Conservation (phyloP, 805 yeast species). For the Sugiyamaella chiloensis region DNA sequence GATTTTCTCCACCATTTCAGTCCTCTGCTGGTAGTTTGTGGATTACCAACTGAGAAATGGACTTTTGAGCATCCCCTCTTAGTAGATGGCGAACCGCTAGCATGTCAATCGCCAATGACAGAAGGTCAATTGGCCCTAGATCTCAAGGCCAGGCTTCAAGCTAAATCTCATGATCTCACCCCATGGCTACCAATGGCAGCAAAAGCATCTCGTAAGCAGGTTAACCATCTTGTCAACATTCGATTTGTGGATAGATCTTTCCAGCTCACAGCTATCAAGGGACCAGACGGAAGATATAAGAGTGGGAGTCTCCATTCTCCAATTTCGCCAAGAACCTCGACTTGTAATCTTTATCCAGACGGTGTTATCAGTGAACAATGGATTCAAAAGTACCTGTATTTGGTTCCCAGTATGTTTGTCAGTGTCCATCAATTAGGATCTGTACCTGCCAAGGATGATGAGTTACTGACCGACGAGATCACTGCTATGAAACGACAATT, state of each 20-base stretch:
- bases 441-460: conserved; percentile 30
- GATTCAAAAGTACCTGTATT: conserved; percentile 50
- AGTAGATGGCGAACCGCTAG: conserved; percentile 13
- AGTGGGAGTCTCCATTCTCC: conserved; percentile 29
- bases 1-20: conserved; percentile 20
- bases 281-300: conserved; percentile 7
- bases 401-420: conserved; percentile 47
- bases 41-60: conserved; percentile 2
- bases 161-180: conserved; percentile 17
- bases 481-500: conserved; percentile 19
- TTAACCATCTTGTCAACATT: conserved; percentile 19
- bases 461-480: conserved; percentile 24
- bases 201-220: conserved; percentile 18
- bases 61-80: conserved; percentile 18
- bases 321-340: conserved; percentile 46
- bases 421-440: conserved; percentile 40
- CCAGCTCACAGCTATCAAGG: conserved; percentile 9
- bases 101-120: neutral
- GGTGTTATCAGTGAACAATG: conserved; percentile 47
- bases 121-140: conserved; percentile 16
- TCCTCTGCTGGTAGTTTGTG: conserved; percentile 21
- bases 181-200: conserved; percentile 21
- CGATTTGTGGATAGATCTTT: conserved; percentile 15
- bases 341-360: conserved; percentile 40
- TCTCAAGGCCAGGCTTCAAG: conserved; percentile 14